Evolutionary conservation across 306 rosid genomes (phyloP), one percentile per base, ranked within the genome.

Genomic region (Albizia julibrissin): DNA sequence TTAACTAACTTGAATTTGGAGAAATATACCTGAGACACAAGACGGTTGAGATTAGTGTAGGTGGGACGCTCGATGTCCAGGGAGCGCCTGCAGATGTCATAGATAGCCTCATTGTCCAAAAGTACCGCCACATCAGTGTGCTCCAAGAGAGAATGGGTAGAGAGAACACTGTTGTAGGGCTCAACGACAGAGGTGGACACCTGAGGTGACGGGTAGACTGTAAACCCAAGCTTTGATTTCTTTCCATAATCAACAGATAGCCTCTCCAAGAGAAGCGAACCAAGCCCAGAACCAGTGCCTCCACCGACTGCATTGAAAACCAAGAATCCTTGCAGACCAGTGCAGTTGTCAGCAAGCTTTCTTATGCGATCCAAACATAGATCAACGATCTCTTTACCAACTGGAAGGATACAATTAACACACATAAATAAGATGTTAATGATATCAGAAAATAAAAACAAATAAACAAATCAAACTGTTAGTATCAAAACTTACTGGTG

Each of bases 271-370:
- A 58, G 65, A 22, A 58, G 65, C 1, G 65, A 58, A 58, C 65
- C 65, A 22, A 58, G 65, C 29, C 65, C 65, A 58, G 65, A 58
- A 22, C 65, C 65, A 58, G 65, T 58, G 65, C 65, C 65, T 58
- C 65, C 65, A 8, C 65, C 65, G 1, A 58, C 65, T 9, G 65
- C 65, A 10, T 58, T 58, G 15, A 58, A 58, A 58, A 58, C 65
- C 65, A 58, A 58, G 27, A 58, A 58, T 10, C 65, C 65, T 58
- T 58, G 65, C 65, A 58, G 65, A n/a, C 65, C 65, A 58, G 65
- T 58, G 29, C 65, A 58, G 65, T 58, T 58, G 65, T 58, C 65
- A 22, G 65, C 65, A 58, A 58, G 65, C 65, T 58, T 58, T 10
- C 65, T 58, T 31, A 58, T 58, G 65, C 65, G 65, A 58, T 58